Evolutionary conservation across 371 early-diverging fungal species (phyloP).

Genomic region (Thermomucor indicae-seudaticae): DNA sequence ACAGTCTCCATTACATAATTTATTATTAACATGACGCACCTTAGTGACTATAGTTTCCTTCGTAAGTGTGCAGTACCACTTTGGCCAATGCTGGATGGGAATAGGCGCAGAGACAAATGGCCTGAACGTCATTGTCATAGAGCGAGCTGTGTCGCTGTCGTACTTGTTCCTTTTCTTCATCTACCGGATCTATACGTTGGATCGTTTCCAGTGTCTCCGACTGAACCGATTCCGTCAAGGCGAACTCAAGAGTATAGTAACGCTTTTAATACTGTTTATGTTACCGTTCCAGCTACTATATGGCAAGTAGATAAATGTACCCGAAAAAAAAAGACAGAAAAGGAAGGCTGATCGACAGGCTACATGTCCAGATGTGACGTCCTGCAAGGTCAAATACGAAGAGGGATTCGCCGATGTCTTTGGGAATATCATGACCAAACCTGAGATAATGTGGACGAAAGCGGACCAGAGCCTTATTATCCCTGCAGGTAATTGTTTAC

Average conservation of each 20-base stretch:
- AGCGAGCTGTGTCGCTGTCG: slow-evolving; percentile 34
- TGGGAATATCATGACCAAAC: slow-evolving; percentile 32
- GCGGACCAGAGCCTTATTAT: slow-evolving; percentile 30
- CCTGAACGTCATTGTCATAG: slow-evolving; percentile 11
- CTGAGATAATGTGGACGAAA: slow-evolving; percentile 40
- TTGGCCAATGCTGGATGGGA: background rate
- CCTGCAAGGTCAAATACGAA: slow-evolving; percentile 46
- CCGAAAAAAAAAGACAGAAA: background rate
- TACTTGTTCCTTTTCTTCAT: slow-evolving; percentile 36
- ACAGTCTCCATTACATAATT: background rate
- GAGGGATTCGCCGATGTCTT: slow-evolving; percentile 38
- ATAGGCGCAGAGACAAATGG: no score
- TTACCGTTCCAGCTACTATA: slow-evolving; percentile 50
- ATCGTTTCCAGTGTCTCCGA: slow-evolving; percentile 31
- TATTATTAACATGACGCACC: slow-evolving; percentile 25
- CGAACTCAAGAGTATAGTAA: slow-evolving; percentile 46
- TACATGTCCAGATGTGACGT: slow-evolving; percentile 35
- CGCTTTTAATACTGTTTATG: slow-evolving; percentile 36
- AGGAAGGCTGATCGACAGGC: background rate
- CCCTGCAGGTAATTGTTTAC: slow-evolving; percentile 45
- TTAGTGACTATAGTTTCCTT: slow-evolving; percentile 37
- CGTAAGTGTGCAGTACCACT: slow-evolving; percentile 10
- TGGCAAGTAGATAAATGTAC: slow-evolving; percentile 30
- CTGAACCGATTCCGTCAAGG: slow-evolving; percentile 36
- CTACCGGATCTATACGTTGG: slow-evolving; percentile 34